Conservation (phyloP, 2,329 filamentous ascomycete species). For the Leptosphaerulina australis region DNA sequence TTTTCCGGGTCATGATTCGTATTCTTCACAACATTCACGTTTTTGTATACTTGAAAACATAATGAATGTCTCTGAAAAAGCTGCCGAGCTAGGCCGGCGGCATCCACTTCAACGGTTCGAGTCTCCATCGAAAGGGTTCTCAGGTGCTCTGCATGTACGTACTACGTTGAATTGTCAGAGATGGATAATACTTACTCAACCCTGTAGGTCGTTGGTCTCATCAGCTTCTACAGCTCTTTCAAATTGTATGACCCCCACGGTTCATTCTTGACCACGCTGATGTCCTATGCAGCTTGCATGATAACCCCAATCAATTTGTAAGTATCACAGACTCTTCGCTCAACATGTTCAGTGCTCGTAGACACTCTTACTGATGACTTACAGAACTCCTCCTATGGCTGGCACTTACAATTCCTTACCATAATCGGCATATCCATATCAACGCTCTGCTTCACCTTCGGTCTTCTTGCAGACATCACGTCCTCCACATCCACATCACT, state of each 20-base stretch:
- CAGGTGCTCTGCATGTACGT: slow-evolving; percentile 64
- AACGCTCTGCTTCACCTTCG: slow-evolving; percentile 65
- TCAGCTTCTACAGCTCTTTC: slow-evolving; percentile 55
- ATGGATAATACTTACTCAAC: neutral
- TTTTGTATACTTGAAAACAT: neutral
- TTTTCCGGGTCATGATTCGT: neutral
- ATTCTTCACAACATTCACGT: neutral
- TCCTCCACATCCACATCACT: neutral
- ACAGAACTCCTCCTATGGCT: slow-evolving; percentile 66
- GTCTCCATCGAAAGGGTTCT: slow-evolving; percentile 69
- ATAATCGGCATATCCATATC: slow-evolving; percentile 72
- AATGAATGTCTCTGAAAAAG: slow-evolving; percentile 27
- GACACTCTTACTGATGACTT: no score
- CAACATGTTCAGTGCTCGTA: no score
- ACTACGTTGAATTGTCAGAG: neutral
- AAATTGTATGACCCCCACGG: slow-evolving; percentile 39
- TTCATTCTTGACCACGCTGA: slow-evolving; percentile 20
- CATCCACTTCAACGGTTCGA: slow-evolving; percentile 70
- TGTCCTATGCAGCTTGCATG: slow-evolving; percentile 30
- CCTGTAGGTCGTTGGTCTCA: slow-evolving; percentile 51
- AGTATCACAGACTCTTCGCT: no score
- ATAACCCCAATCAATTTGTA: slow-evolving; percentile 41
- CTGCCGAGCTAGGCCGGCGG: slow-evolving; percentile 38
- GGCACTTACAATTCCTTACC: slow-evolving; percentile 74
- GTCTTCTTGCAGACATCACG: slow-evolving; percentile 66